Evolutionary conservation across 768 basidiomycete species (phyloP), one percentile per base, ranked within the genome.

Genomic region (Multifurca ochricompacta): DNA sequence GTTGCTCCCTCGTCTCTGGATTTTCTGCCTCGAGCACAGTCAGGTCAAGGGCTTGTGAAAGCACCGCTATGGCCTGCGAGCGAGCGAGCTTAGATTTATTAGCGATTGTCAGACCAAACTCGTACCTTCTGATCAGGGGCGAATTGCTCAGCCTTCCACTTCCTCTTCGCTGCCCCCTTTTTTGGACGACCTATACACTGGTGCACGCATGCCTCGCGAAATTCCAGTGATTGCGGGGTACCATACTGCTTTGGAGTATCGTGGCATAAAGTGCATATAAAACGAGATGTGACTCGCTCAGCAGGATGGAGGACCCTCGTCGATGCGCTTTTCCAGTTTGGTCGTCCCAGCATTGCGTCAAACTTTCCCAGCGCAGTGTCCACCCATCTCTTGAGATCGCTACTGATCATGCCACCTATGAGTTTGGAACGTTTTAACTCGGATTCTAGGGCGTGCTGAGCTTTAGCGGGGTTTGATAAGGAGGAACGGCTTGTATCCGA

Each of bases 131-230:
- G 70, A 63, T 87, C 84, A 50, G 73, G 77, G n/a, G 71, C 68
- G 55, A 88, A 88, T 13, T 73, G 65, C 2, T 70, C 67, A 0
- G 77, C 71, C 25, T 62, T 69, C 83, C 83, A 87, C 3, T 53
- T 66, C 64, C 25, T 59, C 61, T 23, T 47, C 49, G 53, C 43
- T 59, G 57, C 63, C 64, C 58, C 28, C 25, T 69, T 69, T 58
- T 63, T 66, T 5, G 52, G 54, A 28, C 56, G 35, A 21, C 40
- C 46, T n/a, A 53, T 57, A 63, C 86, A 89, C 21, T 73, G 66
- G 60, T 88, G 86, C 36, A 67, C 68, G 65, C 83, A 87, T 3
- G 76, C 83, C 3, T 73, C 78, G 9, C 66, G 68, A 54, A 83
- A 82, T 62, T 81, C 77, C 47, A 87, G 66, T 60, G 79, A 78